Evolutionary conservation across 345 rosid genomes (phyloP).

Genomic region (Physaria fendleri): DNA sequence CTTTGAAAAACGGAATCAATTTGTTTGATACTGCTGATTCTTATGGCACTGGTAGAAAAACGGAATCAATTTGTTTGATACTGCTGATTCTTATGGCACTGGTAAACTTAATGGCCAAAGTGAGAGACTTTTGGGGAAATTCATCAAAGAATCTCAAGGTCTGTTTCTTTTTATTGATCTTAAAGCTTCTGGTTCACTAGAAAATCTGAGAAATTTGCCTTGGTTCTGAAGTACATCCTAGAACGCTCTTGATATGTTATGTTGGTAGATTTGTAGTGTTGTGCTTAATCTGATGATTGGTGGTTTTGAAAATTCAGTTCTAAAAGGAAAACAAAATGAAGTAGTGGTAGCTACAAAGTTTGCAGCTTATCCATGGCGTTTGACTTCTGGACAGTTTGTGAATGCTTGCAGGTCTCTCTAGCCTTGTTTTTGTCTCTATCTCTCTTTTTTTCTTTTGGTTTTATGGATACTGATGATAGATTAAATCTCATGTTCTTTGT

Average conservation of each 20-base stretch:
- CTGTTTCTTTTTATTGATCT: background rate
- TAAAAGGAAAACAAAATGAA: constrained; percentile 35
- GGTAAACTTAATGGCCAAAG: constrained; percentile 85
- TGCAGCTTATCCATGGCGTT: constrained; percentile 96
- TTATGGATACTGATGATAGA: background rate
- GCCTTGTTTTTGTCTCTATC: background rate
- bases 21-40: constrained; percentile 94
- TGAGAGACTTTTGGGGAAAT: constrained; percentile 82
- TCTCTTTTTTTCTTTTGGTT: background rate
- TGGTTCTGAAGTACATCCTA: background rate
- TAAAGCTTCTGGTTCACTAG: background rate
- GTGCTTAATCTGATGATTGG: constrained; percentile 1
- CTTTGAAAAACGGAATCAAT: constrained; percentile 70
- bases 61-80: constrained; percentile 76
- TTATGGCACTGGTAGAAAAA: constrained; percentile 82
- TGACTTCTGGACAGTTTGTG: constrained; percentile 84
- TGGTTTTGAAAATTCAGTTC: constrained; percentile 32
- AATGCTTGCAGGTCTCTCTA: constrained; percentile 76
- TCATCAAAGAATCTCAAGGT: constrained; percentile 60
- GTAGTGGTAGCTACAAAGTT: constrained; percentile 86
- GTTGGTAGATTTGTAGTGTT: background rate
- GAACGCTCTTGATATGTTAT: constrained; percentile 1
- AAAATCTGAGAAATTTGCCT: background rate
- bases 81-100: too few relatives aligned
- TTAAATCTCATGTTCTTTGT: background rate